These are phyloP conservation scores for Suhomyces tanzawaensis DNA, from an alignment of 805 yeast genomes.

Conservation along the genomic window DNA sequence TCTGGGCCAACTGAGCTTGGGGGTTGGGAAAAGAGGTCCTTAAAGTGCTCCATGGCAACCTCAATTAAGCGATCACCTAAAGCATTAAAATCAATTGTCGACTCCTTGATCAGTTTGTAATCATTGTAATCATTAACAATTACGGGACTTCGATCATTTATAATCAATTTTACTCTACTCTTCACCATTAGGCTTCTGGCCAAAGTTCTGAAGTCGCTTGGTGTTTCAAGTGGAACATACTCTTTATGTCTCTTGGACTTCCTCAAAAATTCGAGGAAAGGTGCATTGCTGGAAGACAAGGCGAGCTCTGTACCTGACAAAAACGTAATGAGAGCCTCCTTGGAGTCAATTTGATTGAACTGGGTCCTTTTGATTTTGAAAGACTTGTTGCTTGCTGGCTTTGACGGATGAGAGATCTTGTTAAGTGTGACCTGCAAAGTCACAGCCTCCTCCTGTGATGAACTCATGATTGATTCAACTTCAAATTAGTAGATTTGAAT, in stretches of 20 bases:
- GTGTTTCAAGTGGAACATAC: slow-evolving; percentile 38
- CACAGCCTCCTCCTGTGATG: not conserved
- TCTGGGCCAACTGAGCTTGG: not conserved
- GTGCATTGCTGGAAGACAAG: not conserved
- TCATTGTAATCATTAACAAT: not conserved
- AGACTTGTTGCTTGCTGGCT: slow-evolving; percentile 1
- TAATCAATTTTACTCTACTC: slow-evolving; percentile 37
- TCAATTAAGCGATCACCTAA: slow-evolving; percentile 27
- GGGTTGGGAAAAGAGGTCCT: slow-evolving; percentile 10
- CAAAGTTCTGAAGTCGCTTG: slow-evolving; percentile 42
- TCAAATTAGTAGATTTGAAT: not conserved
- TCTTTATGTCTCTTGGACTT: slow-evolving; percentile 46
- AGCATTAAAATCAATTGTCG: slow-evolving; percentile 18
- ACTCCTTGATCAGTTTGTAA: not conserved
- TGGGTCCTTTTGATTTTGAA: slow-evolving; percentile 2
- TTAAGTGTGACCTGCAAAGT: slow-evolving; percentile 5
- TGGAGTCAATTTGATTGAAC: slow-evolving; percentile 1
- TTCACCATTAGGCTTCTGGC: slow-evolving; percentile 49
- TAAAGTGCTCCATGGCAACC: slow-evolving; percentile 28
- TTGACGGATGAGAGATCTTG: not conserved
- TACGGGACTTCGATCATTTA: slow-evolving; percentile 15
- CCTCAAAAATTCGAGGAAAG: slow-evolving; percentile 20
- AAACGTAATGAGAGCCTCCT: not conserved
- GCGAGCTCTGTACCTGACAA: not conserved
- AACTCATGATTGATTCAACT: not conserved